Evolutionary conservation across 202 grass and related monocot genomes (phyloP), one percentile per base, ranked within the genome.

Genomic region (Schoenoplectus tabernaemontani): DNA sequence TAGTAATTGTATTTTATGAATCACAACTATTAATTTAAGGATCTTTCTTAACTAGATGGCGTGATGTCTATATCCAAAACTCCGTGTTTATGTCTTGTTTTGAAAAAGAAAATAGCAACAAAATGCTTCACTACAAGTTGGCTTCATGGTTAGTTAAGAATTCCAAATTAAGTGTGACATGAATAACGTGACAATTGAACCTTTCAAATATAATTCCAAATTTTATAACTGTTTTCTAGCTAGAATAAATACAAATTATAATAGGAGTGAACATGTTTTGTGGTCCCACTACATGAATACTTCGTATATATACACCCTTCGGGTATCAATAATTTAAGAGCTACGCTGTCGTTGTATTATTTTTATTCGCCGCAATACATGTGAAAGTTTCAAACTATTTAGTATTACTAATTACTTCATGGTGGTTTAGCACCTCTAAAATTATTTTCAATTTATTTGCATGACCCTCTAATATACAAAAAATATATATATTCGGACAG

Each of bases 201-300:
- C 61, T 64, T 64, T 64, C 61, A 64, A 38, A 4, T 33, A 71
- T 48, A 72, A 72, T 48, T 72, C 67, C 23, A 8, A 72, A 30
- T 72, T 72, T 2, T 30, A 17, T 50, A 50, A 7, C 28, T 72
- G 13, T 72, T 26, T 30, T 47, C 5, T 28, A 50, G 67, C 42
- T 72, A 72, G 1, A 48, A 32, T 24, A 37, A 70, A 71, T 28
- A 4, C 3, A 44, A 19, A 71, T 48, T 47, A 71, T 47, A 28
- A 47, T 28, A 28, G 1, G 41, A 47, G 11, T 26, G 66, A 30
- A 71, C 20, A 71, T 71, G 41, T 15, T 13, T 15, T 44, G 41
- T 47, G 66, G 39, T 28, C 41, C 66, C 20, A n/a, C 4, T 2
- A 12, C 7, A n/a, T n/a, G 19, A 38, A 38, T 64, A 37, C 6